Base-by-base conservation (phyloP, 2,329 filamentous ascomycete genomes). In the Xylariaceae sp. region DNA sequence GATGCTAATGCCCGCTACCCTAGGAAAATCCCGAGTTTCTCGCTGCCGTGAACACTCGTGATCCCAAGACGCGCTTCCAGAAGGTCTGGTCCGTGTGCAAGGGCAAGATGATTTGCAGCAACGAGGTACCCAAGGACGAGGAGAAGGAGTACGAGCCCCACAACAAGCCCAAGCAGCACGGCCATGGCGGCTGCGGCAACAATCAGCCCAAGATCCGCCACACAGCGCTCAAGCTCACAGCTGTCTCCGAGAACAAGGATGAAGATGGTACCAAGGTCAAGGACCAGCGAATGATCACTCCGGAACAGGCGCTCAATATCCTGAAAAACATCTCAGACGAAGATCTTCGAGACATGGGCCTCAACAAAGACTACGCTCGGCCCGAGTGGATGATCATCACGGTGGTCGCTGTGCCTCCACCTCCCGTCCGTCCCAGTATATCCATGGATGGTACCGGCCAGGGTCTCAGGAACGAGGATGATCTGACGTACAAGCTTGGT, bases 301-400 rank as follows among this genome's bases (percentile, higher is more conserved):
- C 94, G 3, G 85, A 91, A 66, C 83, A 87, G 75, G 90, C 90
- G 3, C 79, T 95, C 58, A 86, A 87, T 61, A 87, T 97, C 62
- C 88, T 99, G 70, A 86, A 87, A 59, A 86, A 86, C 59, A 94
- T 99, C 57, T 83, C 83, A 2, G 85, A 90, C 51, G 80, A 86
- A 15, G 92, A 96, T 53, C 82, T 96, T 54, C 77, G 81, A 48
- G 85, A 94, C 59, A 89, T 99, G 74, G 94, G 94, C 32, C 75
- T 99, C 62, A 99, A 92, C 71, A 86, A 87, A 49, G 90, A 97
- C 66, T 97, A 97, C 62, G 92, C 95, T 49, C 86, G 92, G 42
- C 94, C 94, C 1, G 94, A 99, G 68, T 99, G 94, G 94, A 95
- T 99, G 90, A 82, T 99, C 53, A 76, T 99, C 54, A 96, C 90